Evolutionary conservation across 2,329 filamentous ascomycete species (phyloP), one percentile per base, ranked within the genome.

Genomic region (Colletotrichum tofieldiae): DNA sequence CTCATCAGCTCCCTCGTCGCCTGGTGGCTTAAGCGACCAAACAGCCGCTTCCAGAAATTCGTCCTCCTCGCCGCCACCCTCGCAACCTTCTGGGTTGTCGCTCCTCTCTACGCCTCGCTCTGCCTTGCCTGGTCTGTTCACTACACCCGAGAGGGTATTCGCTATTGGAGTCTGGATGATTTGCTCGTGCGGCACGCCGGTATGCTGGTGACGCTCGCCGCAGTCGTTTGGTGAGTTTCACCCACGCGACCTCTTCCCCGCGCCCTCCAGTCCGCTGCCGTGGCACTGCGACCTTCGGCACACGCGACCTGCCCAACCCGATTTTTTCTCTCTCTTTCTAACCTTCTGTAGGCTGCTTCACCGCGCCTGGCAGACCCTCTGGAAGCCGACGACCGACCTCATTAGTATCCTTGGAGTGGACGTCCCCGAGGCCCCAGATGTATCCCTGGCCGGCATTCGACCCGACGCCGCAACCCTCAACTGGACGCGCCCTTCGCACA

Each of bases 351-450:
- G 94, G 94, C 89, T 98, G 73, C 87, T 95, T 72, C 93, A 94
- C 81, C 92, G 96, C 79, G 94, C 94, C 73, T 94, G 93, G 85
- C 93, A 95, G 80, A 96, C 97, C 47, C 88, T 98, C 65, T 93
- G 94, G 83, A 98, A 96, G 77, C 95, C 96, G 32, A 94, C 98
- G 68, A 94, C 96, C 69, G 92, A 97, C 75, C 90, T 99, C 59
- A 95, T 98, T 77, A 92, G 92, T 77, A 94, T 98, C 61, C 91
- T 99, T 59, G 95, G 96, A 72, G 92, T 98, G 80, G 96, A 99
- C 79, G 96, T 99, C 63, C 96, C 96, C 73, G 92, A 95, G 74
- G 89, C 94, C 32, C 96, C 96, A 64, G 92, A 95, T 79, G 93
- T 98, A 51, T 97, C 95, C 64, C 90, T 99, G 43, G 94, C 96